Evolutionary conservation across 192 early-diverging fungal genomes (phyloP).

Genomic region (Backusella liffmaniae): DNA sequence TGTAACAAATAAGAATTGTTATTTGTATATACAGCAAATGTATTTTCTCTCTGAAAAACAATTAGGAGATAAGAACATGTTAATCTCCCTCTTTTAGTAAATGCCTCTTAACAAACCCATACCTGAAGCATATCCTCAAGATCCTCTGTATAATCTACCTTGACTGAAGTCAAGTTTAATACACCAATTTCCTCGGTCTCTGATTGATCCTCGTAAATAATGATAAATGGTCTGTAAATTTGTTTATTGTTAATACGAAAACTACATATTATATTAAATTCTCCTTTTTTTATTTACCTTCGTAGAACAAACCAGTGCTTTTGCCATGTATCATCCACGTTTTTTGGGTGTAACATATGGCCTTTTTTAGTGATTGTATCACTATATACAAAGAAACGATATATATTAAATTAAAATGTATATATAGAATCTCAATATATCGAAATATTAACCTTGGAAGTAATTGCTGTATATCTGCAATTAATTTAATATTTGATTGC

Average conservation of each 20-base stretch:
- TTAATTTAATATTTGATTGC: conserved; percentile 12
- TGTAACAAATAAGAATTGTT: conserved; percentile 65
- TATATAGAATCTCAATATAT: neutral
- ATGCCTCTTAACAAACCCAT: neutral
- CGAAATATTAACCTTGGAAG: neutral
- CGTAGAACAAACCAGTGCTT: conserved; percentile 78
- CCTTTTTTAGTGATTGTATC: conserved; percentile 55
- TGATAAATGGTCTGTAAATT: conserved; percentile 66
- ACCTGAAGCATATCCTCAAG: conserved; percentile 60
- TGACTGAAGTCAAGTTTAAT: conserved; percentile 65
- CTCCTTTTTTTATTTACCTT: conserved; percentile 31
- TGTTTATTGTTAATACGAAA: neutral
- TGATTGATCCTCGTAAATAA: conserved; percentile 64
- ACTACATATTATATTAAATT: neutral
- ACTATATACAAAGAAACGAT: neutral
- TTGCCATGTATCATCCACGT: conserved; percentile 63
- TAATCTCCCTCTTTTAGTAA: neutral
- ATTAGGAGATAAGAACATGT: conserved; percentile 5
- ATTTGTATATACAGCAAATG: conserved; percentile 67
- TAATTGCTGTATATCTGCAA: conserved; percentile 16
- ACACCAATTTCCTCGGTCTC: conserved; percentile 68
- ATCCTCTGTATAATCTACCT: conserved; percentile 57
- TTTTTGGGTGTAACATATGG: conserved; percentile 46
- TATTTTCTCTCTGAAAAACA: conserved; percentile 46
- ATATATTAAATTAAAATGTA: neutral